A percentile compares a stretch with the other conserved stretches of the same genome.
Evolutionary conservation across 345 rosid species (phyloP).

Genomic region (Salix purpurea): DNA sequence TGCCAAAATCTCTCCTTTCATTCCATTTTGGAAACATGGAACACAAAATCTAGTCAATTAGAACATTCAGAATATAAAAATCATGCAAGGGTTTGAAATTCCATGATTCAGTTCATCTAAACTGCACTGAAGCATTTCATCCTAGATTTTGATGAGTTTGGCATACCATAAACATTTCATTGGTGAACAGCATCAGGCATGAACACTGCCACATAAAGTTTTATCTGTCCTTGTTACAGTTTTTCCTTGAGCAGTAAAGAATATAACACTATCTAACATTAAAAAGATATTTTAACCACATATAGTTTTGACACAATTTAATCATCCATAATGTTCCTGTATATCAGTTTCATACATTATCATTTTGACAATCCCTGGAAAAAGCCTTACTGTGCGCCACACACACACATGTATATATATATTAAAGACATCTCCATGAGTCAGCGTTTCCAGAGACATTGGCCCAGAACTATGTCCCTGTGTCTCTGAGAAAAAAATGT

Average conservation of each 20-base stretch:
- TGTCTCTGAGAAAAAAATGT: slow-evolving; percentile 21
- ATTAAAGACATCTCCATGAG: background rate
- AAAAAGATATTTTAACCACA: background rate
- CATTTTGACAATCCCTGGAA: slow-evolving; percentile 6
- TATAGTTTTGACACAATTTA: background rate
- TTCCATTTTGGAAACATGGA: background rate
- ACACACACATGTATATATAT: background rate
- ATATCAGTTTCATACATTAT: background rate
- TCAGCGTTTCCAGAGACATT: slow-evolving; percentile 12
- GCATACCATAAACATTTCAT: background rate
- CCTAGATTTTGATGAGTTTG: background rate
- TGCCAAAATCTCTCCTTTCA: background rate
- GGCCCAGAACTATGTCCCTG: slow-evolving; percentile 16
- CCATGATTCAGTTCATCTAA: background rate
- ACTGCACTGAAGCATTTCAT: background rate
- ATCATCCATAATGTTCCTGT: background rate
- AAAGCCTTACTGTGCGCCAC: background rate
- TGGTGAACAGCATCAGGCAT: background rate
- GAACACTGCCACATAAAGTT: background rate
- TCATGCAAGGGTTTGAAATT: background rate
- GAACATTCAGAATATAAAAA: background rate
- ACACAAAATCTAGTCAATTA: background rate
- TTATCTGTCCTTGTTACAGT: no score
- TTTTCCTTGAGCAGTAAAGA: no score
- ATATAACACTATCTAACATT: no score